A percentile compares a stretch with the other conserved stretches of the same genome.
These are phyloP conservation scores for Pythium scleroteichum DNA, from an alignment of 352 stramenopile genomes.

Conservation along the genomic window DNA sequence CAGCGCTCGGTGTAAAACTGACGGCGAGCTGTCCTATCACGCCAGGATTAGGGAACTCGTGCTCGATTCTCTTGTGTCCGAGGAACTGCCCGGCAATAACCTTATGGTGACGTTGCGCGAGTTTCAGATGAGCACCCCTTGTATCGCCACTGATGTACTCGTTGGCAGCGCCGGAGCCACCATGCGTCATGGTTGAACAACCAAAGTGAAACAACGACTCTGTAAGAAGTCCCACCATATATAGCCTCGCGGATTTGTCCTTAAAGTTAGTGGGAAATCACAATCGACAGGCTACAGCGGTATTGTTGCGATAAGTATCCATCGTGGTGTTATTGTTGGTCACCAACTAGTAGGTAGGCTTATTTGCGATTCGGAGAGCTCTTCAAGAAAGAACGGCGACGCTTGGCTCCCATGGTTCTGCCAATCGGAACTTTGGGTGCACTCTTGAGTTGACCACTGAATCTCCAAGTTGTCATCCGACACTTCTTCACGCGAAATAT, in stretches of 20 bases:
- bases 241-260: too few species aligned
- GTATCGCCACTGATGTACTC: constrained; percentile 38
- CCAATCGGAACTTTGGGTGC: constrained; percentile 29
- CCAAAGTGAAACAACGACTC: too few species aligned
- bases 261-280: too few species aligned
- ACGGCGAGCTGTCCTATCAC: constrained; percentile 51
- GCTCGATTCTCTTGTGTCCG: constrained; percentile 40
- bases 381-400: constrained; percentile 36
- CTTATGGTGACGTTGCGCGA: constrained; percentile 68
- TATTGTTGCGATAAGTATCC: too few species aligned
- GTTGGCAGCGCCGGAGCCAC: background rate
- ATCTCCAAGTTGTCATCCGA: background rate
- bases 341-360: constrained; percentile 32
- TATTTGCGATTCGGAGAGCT: constrained; percentile 58
- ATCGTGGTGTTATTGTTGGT: background rate
- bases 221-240: too few species aligned
- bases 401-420: constrained; percentile 41
- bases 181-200: constrained; percentile 3
- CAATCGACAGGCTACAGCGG: too few species aligned
- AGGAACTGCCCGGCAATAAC: constrained; percentile 57
- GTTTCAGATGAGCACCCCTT: constrained; percentile 58
- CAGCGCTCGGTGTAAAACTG: constrained; percentile 45
- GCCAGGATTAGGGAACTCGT: constrained; percentile 47
- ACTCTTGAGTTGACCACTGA: constrained; percentile 9
- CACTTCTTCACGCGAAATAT: background rate